Base-by-base conservation (phyloP, 345 rosid species). In the Raphanus raphanistrum region DNA sequence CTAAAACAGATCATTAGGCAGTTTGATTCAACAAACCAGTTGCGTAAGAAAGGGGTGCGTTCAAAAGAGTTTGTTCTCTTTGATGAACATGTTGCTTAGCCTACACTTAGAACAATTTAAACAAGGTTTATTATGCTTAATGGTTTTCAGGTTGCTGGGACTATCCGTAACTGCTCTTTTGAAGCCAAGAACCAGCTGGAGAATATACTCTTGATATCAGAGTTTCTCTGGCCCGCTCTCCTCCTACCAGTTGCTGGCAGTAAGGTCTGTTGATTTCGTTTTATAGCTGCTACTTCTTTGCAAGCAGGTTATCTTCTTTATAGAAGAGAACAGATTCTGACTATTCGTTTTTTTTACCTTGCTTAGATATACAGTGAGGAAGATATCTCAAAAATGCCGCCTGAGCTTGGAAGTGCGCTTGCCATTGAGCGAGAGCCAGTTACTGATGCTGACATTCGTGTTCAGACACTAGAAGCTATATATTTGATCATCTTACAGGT, bases 201-300 rank as follows among this genome's bases (percentile, higher is more conserved):
- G 76, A 85, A 92, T 84, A 81, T 92, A 84, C 97, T 94, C 81
- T 82, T 86, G 73, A 84, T 86, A 75, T 86, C 97, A 4, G 97
- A 94, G 81, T 94, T 90, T 85, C 93, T 92, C 64, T 90, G 98
- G 97, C 97, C 97, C 13, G 92, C 95, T 54, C 85, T 92, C 68
- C 95, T 94, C 78, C 83, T 92, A 25, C 95, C 98, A n/a, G 97
- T 92, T 79, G 97, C 98, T 25, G 92, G 97, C 74, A 90, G 78
- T 54, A 92, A 89, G 93, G 98, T 90, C 72, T 36, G 60, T 25
- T 52, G 41, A 7, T 21, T 32, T 73, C 69, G 50, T 48, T 50
- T 65, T 29, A 36, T 21, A 45, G 62, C 58, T 63, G 4, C 32
- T 26, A 55, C 31, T 0, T 43, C 0, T 25, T 59, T 63, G n/a